A percentile compares a stretch with the other conserved stretches of the same genome.
These are phyloP conservation scores for Sporothrix humicola DNA, from an alignment of 2,329 filamentous ascomycete species.

Conservation along the genomic window DNA sequence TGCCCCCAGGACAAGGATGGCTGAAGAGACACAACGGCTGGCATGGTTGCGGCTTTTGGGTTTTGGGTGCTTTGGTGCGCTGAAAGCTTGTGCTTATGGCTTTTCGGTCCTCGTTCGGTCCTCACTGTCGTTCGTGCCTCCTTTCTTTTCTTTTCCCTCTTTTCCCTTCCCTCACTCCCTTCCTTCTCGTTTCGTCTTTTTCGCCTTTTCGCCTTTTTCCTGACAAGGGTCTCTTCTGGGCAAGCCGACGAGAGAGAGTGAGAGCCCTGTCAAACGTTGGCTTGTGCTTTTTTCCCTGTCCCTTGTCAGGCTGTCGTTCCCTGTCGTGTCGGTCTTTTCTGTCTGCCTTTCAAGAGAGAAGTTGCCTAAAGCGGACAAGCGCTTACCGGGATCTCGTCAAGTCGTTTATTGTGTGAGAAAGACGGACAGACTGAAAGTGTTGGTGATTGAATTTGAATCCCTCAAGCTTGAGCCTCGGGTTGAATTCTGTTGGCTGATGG, in stretches of 20 bases:
- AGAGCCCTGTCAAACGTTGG: neutral
- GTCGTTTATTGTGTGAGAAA: neutral
- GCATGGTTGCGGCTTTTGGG: constrained; percentile 10
- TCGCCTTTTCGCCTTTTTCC: neutral
- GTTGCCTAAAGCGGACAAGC: constrained; percentile 33
- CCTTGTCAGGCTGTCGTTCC: neutral
- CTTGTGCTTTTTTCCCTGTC: too few species aligned
- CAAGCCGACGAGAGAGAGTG: neutral
- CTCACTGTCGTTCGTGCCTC: neutral
- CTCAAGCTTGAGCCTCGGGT: constrained; percentile 14
- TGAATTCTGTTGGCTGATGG: neutral
- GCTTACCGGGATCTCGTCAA: constrained; percentile 30
- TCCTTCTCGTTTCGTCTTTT: neutral
- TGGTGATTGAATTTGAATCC: neutral
- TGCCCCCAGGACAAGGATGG: neutral
- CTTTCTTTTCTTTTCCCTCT: neutral
- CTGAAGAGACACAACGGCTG: constrained; percentile 23
- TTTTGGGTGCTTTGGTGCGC: too few species aligned
- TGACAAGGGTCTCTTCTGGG: constrained; percentile 9
- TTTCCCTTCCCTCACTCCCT: neutral
- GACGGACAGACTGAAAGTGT: too few species aligned
- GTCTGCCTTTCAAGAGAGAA: constrained; percentile 11
- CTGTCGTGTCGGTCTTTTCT: neutral
- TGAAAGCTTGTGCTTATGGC: neutral
- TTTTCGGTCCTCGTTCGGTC: neutral